Base-by-base conservation (phyloP, 768 basidiomycete species). In the Phanerochaete sordida region DNA sequence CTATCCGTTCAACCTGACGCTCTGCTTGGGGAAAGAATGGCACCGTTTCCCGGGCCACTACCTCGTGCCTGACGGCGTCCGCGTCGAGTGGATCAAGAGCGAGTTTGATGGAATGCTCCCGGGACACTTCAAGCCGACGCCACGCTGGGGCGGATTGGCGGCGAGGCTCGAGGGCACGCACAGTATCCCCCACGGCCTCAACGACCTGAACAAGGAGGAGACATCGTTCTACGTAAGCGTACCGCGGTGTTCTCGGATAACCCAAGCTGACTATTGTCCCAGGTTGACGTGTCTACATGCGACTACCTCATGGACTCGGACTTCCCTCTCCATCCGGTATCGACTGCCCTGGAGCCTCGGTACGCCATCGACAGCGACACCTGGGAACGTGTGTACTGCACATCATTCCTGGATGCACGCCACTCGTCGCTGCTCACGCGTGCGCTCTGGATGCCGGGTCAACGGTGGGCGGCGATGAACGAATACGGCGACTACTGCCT, bases 11-110 rank as follows among this genome's bases (percentile, higher is more conserved):
- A 82, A 86, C 58, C 75, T 98, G 59, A 84, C 79, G 28, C 69
- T 99, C 1, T 99, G 97, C 74, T 79, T 90, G 53, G 93, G 89
- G 50, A 95, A 95, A 72, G 97, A 99, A 74, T 99, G 97, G 97
- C 79, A 98, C 69, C 83, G 96, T 24, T 99, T 94, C 79, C 91
- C 95, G 2, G 85, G 93, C 3, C 89, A 90, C 70, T 98, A 90
- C 73, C 81, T 96, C 50, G 81, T 98, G 23, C 95, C 95, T 1
- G 83, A 87, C 59, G 90, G 85, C 27, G 76, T 98, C 59, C 80
- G 84, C 27, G 85, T 96, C n/a, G 81, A 88, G 59, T 98, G 94
- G 73, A 78, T 98, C 72, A 91, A 94, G 77, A 94, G 90, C 73
- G 93, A 90, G 59, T 98, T 98, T 65, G 82, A 87, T 62, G 96